phyloP scores from a whole-genome alignment of 768 basidiomycete genomes.

The Leucogyrophana mollusca region DNA sequence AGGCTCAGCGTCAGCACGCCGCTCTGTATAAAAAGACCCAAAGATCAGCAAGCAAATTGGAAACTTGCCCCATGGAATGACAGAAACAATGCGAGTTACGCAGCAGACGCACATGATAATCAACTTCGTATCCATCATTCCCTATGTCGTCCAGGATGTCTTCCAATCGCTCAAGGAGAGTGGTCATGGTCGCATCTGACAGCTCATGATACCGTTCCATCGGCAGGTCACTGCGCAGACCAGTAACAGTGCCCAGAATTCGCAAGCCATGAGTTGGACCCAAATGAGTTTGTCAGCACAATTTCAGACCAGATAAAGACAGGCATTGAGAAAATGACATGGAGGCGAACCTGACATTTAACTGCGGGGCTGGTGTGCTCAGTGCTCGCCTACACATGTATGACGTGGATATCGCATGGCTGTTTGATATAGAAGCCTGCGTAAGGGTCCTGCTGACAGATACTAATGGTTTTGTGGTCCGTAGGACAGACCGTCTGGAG shows the following conservation, averaged over 20 bases:
- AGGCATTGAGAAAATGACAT: background rate
- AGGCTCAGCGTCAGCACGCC: conserved; percentile 87
- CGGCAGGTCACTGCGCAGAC: conserved; percentile 52
- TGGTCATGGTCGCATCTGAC: conserved; percentile 78
- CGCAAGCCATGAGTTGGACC: conserved; percentile 6
- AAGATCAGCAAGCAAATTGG: background rate
- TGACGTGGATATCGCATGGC: too few relatives aligned
- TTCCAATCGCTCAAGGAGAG: conserved; percentile 73
- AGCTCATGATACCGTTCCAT: conserved; percentile 66
- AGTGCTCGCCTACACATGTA: conserved; percentile 19
- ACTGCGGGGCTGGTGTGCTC: conserved; percentile 57
- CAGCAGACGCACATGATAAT: conserved; percentile 87
- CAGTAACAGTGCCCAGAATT: too few relatives aligned
- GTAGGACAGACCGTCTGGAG: background rate
- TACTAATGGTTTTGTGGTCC: background rate
- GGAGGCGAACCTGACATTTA: conserved; percentile 49
- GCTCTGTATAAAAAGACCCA: conserved; percentile 48
- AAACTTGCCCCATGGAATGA: too few relatives aligned
- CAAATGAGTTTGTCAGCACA: too few relatives aligned
- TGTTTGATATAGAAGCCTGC: background rate
- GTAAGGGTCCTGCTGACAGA: background rate
- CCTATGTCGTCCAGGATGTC: conserved; percentile 59
- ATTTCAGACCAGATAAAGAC: too few relatives aligned
- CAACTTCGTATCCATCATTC: conserved; percentile 70
- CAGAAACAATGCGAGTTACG: too few relatives aligned